Base-by-base conservation (phyloP, 106 monocot species). In the Iris macrosiphon region DNA sequence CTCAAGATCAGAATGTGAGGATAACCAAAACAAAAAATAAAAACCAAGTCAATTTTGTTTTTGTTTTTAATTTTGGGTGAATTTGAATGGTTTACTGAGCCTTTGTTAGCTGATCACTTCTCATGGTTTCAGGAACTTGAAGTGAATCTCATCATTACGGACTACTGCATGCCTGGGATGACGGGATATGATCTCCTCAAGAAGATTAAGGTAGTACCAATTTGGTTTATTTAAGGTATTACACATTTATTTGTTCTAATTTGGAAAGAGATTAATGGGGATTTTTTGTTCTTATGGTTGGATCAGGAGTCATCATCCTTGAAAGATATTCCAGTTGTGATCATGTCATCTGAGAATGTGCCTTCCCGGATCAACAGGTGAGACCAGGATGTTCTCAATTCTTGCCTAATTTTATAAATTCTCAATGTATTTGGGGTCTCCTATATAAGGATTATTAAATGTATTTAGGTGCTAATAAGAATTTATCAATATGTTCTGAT, bases 81-180 rank as follows among this genome's bases (percentile, higher is more conserved):
- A 18, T 60, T 60, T 60, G 60, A n/a, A 19, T 65, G 50, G 5
- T 28, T 52, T 39, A 19, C 6, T 39, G 8, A 24, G 2, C 24
- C 2, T 17, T 39, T 3, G 8, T 52, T n/a, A n/a, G n/a, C n/a
- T n/a, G n/a, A n/a, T n/a, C n/a, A n/a, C n/a, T n/a, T 22, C 7
- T 54, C 1, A 19, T 49, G 31, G 3, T 55, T 66, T 31, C 66
- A 66, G 66, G 66, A 66, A 51, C 45, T 46, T 45, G 66, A 72
- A 57, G 86, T 92, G 52, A 92, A 77, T 59, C 52, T 92, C 68
- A 69, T 92, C 4, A 89, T 89, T 21, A 89, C 89, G 21, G 89
- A 89, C 44, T 89, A 89, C 60, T 89, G 89, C 57, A 89, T 92
- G 92, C 92, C 92, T 59, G 94, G 81, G 11, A 89, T 94, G 94